These are phyloP conservation scores for Syncephalastrum contaminatum DNA, from an alignment of 371 early-diverging fungal species.

Conservation along the genomic window DNA sequence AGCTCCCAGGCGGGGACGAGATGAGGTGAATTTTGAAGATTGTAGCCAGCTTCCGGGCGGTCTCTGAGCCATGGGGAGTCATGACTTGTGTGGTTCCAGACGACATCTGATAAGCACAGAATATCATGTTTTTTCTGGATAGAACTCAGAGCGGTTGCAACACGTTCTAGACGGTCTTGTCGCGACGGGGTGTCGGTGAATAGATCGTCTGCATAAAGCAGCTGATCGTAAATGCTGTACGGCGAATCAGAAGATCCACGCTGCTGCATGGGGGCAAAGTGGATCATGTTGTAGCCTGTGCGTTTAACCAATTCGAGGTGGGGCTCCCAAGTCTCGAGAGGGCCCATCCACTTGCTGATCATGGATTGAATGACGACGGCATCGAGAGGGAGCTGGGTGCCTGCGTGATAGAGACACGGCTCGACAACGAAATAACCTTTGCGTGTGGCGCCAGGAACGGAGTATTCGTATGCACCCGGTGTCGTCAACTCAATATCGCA, in stretches of 20 bases:
- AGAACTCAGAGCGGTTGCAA: slow-evolving; percentile 50
- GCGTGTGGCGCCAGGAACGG: slow-evolving; percentile 60
- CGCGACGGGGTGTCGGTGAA: slow-evolving; percentile 61
- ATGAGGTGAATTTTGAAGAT: slow-evolving; percentile 92
- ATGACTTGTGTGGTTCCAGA: slow-evolving; percentile 97
- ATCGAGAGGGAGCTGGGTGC: slow-evolving; percentile 61
- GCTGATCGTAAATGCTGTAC: slow-evolving; percentile 92
- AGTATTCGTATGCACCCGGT: slow-evolving; percentile 90
- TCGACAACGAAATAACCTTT: slow-evolving; percentile 85
- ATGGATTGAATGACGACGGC: slow-evolving; percentile 85
- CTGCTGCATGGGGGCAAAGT: slow-evolving; percentile 92
- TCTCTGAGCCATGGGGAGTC: slow-evolving; percentile 86
- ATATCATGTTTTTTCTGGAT: slow-evolving; percentile 69
- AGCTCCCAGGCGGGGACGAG: slow-evolving; percentile 90
- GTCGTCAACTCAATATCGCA: slow-evolving; percentile 66
- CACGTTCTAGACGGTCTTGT: slow-evolving; percentile 55
- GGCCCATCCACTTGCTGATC: slow-evolving; percentile 95
- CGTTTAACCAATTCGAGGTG: slow-evolving; percentile 68
- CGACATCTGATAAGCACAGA: slow-evolving; percentile 88
- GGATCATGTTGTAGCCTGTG: slow-evolving; percentile 94
- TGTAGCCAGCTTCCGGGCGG: slow-evolving; percentile 97
- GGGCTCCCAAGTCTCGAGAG: slow-evolving; percentile 73
- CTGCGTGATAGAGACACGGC: slow-evolving; percentile 61
- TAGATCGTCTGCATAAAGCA: slow-evolving; percentile 80
- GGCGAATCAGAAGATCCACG: slow-evolving; percentile 93